phyloP scores from a whole-genome alignment of 2,329 filamentous ascomycete species.

The Fusarium circinatum region DNA sequence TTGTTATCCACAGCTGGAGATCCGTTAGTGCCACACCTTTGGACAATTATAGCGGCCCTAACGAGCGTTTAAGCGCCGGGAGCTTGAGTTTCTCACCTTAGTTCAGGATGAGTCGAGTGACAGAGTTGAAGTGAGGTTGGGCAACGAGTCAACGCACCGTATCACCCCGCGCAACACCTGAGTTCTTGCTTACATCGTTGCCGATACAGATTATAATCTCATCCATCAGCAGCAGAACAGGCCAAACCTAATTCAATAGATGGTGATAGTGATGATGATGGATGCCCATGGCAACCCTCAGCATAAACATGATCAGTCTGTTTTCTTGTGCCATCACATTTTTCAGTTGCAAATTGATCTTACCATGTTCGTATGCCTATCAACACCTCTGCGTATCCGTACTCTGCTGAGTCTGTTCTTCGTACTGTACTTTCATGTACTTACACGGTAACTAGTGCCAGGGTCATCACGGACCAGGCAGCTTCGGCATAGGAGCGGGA shows the following conservation, averaged over 20 bases:
- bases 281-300: slow-evolving; percentile 28
- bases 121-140: slow-evolving; percentile 12
- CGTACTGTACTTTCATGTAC: neutral
- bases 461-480: slow-evolving; percentile 33
- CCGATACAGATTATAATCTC: slow-evolving; percentile 9
- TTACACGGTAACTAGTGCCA: slow-evolving; percentile 10
- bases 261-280: slow-evolving; percentile 26
- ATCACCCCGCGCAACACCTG: neutral
- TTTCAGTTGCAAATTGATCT: neutral
- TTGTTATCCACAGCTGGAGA: slow-evolving; percentile 15
- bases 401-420: slow-evolving; percentile 8
- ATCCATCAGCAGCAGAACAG: slow-evolving; percentile 15
- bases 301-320: slow-evolving; percentile 10
- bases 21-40: slow-evolving; percentile 31
- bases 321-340: slow-evolving; percentile 24
- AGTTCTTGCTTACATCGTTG: neutral
- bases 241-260: neutral
- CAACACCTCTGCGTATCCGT: slow-evolving; percentile 11
- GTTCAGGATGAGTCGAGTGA: neutral
- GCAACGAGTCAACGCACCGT: slow-evolving; percentile 14
- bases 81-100: slow-evolving; percentile 37
- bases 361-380: slow-evolving; percentile 1
- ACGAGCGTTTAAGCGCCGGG: slow-evolving; percentile 44
- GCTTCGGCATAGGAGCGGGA: slow-evolving; percentile 28
- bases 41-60: slow-evolving; percentile 46